phyloP scores from a whole-genome alignment of 129 eudicot species.

The Gnaphalium uliginosum region DNA sequence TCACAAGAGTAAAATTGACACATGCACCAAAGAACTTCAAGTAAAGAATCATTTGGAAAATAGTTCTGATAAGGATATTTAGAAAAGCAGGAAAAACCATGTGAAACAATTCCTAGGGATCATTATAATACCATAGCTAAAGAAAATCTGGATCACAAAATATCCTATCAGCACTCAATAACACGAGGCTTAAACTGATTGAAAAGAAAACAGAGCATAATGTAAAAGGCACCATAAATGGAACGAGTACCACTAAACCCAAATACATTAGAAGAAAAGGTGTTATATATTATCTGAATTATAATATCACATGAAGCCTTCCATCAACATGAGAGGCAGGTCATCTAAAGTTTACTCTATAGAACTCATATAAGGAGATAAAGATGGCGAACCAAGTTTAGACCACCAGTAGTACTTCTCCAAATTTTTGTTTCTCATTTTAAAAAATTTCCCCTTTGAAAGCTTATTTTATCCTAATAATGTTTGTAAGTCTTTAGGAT shows the following conservation, averaged over 20 bases:
- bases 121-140: background rate
- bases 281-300: background rate
- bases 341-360: background rate
- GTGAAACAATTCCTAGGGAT: background rate
- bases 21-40: slow-evolving; percentile 5
- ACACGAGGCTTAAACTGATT: background rate
- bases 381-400: background rate
- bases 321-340: slow-evolving; percentile 1
- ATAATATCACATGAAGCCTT: background rate
- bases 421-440: background rate
- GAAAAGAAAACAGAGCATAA: background rate
- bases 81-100: background rate
- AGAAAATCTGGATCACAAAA: background rate
- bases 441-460: background rate
- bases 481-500: background rate
- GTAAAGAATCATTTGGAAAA: background rate
- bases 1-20: background rate
- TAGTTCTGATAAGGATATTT: background rate
- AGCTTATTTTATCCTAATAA: background rate
- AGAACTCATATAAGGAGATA: background rate
- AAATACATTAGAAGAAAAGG: background rate
- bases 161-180: background rate
- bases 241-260: background rate
- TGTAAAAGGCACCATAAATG: background rate
- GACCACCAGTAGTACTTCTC: slow-evolving; percentile 3